Conservation (phyloP, 139 green algal species). For the Tetraselmis chui region DNA sequence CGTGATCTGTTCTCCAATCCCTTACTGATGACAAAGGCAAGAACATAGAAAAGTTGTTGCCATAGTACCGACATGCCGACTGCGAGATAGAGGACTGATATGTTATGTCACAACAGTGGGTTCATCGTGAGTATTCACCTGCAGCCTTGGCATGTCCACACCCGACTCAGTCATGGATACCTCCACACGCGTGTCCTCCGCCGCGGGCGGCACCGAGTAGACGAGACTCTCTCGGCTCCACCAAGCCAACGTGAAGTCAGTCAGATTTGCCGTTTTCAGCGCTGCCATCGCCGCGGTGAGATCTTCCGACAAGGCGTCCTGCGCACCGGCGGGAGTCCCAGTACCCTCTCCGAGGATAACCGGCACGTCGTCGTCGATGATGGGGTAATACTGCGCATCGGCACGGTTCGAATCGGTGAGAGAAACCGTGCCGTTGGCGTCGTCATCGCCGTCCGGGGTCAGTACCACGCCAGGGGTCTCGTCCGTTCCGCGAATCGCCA, state of each 20-base stretch:
- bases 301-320: not conserved
- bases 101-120: too few species aligned
- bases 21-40: too few species aligned
- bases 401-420: too few species aligned
- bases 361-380: not conserved
- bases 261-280: not conserved
- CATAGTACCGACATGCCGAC: not conserved
- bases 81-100: too few species aligned
- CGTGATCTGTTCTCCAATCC: too few species aligned
- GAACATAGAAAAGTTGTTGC: not conserved
- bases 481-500: not conserved
- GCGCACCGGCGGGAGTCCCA: not conserved
- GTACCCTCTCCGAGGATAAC: not conserved
- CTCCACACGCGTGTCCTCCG: not conserved
- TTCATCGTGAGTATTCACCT: not conserved
- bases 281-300: not conserved
- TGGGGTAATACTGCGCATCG: too few species aligned
- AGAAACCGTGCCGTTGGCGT: too few species aligned
- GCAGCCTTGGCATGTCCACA: not conserved
- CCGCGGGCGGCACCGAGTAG: not conserved
- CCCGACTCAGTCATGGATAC: not conserved
- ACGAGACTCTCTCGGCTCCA: not conserved
- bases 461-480: not conserved
- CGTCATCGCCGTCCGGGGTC: not conserved
- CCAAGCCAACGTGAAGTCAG: not conserved